These are phyloP conservation scores for Phytophthora foliorum DNA, from an alignment of 352 stramenopile genomes.

Conservation along the genomic window DNA sequence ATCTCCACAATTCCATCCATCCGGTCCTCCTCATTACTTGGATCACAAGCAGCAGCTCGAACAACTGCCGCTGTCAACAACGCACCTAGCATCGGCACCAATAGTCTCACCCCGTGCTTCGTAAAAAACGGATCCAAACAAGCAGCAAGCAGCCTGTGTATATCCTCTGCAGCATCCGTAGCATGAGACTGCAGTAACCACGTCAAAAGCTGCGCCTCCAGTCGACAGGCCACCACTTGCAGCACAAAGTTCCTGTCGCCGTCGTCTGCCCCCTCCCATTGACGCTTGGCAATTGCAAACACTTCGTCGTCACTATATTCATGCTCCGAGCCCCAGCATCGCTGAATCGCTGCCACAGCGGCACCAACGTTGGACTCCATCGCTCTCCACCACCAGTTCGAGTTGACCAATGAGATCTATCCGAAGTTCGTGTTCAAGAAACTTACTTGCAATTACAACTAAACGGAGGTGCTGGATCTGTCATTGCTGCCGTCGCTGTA, in stretches of 20 bases:
- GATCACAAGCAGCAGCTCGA: constrained; percentile 30
- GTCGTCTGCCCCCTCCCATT: constrained; percentile 29
- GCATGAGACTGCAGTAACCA: constrained; percentile 46
- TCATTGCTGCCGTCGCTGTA: constrained; percentile 17
- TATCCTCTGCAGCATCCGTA: constrained; percentile 35
- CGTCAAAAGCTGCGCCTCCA: constrained; percentile 43
- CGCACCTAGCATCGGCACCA: constrained; percentile 18
- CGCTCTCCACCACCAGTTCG: background rate
- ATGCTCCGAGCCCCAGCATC: constrained; percentile 21
- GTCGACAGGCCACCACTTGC: constrained; percentile 31
- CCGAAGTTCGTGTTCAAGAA: constrained; percentile 5
- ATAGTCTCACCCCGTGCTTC: constrained; percentile 3
- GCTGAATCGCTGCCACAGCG: constrained; percentile 12
- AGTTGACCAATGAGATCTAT: constrained; percentile 25
- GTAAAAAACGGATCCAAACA: constrained; percentile 23
- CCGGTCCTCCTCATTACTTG: constrained; percentile 6
- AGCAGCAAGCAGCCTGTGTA: constrained; percentile 21
- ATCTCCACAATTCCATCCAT: constrained; percentile 13
- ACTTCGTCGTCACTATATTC: constrained; percentile 20
- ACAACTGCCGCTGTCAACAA: constrained; percentile 17
- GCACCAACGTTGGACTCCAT: constrained; percentile 9
- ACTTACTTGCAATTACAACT: constrained; percentile 8
- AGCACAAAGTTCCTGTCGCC: constrained; percentile 28
- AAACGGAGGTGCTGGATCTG: constrained; percentile 32
- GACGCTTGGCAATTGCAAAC: constrained; percentile 18